These are phyloP conservation scores for Cardamine occulta DNA, from an alignment of 345 rosid species.

Conservation along the genomic window DNA sequence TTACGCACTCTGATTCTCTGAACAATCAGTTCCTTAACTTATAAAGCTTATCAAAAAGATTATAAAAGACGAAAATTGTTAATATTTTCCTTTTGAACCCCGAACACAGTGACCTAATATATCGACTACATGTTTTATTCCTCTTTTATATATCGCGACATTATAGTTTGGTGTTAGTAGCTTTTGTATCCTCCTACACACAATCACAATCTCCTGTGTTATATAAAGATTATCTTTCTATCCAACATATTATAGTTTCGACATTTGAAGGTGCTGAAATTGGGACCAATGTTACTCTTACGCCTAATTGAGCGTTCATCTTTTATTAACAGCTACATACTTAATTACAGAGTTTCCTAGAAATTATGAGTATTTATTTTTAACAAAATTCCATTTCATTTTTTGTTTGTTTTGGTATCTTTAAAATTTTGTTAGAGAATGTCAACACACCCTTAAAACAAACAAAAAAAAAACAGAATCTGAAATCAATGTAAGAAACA, in stretches of 20 bases:
- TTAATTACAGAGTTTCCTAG: background rate
- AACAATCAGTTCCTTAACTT: background rate
- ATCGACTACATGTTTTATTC: no score
- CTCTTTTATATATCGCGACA: background rate
- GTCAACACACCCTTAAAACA: background rate
- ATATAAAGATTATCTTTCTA: background rate
- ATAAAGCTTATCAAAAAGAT: background rate
- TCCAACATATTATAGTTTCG: background rate
- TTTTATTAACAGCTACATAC: background rate
- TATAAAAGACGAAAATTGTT: background rate
- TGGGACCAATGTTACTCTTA: background rate
- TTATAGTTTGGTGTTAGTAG: slow-evolving; percentile 8
- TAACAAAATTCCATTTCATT: background rate
- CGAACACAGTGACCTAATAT: slow-evolving; percentile 8
- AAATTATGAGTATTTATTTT: background rate
- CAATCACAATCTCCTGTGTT: background rate
- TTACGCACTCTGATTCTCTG: background rate
- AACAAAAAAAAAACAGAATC: background rate
- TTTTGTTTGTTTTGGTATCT: background rate
- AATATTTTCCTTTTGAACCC: background rate
- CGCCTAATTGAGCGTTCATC: background rate
- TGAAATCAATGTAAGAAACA: background rate
- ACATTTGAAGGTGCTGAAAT: background rate
- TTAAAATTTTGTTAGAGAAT: background rate
- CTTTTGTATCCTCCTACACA: background rate